Evolutionary conservation across 2,329 filamentous ascomycete species (phyloP), one percentile per base, ranked within the genome.

Genomic region (Aspergillus caelatus): DNA sequence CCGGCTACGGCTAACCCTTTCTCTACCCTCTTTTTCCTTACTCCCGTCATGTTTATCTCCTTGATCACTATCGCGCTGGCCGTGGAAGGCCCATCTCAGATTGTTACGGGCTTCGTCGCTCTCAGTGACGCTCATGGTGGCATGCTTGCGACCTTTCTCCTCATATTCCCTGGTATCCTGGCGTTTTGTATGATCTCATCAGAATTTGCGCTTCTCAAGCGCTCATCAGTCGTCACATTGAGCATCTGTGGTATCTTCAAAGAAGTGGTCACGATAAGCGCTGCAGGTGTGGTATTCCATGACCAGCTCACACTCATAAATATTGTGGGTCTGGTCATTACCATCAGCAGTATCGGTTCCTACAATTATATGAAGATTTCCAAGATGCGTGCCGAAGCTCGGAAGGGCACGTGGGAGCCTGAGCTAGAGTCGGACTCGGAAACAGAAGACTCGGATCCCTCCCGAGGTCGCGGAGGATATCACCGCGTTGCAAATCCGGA

Each of bases 191-290:
- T 99, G 95, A 98, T 96, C 21, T 89, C 93, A 0, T 94, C 92
- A 60, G 95, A 99, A 79, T 99, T 98, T 76, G 94, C 95, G 59
- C 86, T 99, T 65, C 86, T 99, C 69, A 91, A 97, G 82, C 92
- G 95, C 55, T 98, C 94, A 0, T 96, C 92, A 1, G 95, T 99
- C 59, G 95, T 99, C 58, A 98, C 95, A 0, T 85, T 99, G 53
- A 96, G 91, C 58, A 97, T 99, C 70, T 96, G 94, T 66, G 95
- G 95, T 65, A 98, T 99, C 66, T 98, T 99, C 84, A 99, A 99
- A 78, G 95, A 99, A 81, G 95, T 98, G 46, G 89, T 99, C 61
- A 99, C 95, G 16, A 98, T 99, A 72, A 90, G 88, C 46, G 93
- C 93, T 0, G 94, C 94, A 0, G 91, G 93, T 10, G 77, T 96